A percentile compares a stretch with the other conserved stretches of the same genome.
Evolutionary conservation across 139 green algal species (phyloP).

Genomic region (Astrephomene gubernaculifera): DNA sequence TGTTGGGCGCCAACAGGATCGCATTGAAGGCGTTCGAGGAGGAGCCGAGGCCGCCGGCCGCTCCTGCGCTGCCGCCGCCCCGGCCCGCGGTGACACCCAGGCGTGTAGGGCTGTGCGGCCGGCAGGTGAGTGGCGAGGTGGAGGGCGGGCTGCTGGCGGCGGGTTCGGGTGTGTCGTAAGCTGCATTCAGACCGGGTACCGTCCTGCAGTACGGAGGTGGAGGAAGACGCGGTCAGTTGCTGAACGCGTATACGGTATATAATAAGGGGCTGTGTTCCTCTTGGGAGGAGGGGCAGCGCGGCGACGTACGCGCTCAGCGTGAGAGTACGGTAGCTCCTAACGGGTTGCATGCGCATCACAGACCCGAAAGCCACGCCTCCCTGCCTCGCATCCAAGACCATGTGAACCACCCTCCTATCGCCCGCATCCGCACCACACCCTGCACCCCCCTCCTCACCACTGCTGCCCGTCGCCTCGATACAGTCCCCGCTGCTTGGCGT

Average conservation of each 20-base stretch:
- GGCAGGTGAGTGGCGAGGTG: neutral
- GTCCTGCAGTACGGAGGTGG: neutral
- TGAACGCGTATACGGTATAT: neutral
- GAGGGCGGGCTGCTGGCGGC: conserved; percentile 7
- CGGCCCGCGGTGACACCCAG: neutral
- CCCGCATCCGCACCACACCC: neutral
- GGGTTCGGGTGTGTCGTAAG: conserved; percentile 16
- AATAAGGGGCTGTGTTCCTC: neutral
- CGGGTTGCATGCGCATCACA: neutral
- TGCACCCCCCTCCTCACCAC: conserved; percentile 6
- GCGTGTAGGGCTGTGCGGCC: neutral
- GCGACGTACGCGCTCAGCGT: neutral
- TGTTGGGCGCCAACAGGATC: conserved; percentile 2
- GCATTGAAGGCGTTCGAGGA: conserved; percentile 14
- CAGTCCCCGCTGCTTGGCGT: conserved; percentile 45
- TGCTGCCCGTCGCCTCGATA: conserved; percentile 44
- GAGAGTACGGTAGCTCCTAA: neutral
- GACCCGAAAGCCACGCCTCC: neutral
- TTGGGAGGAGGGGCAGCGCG: neutral
- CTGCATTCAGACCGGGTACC: conserved; percentile 20
- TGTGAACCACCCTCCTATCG: neutral
- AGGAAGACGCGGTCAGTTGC: neutral
- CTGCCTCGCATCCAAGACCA: neutral
- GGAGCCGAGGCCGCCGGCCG: neutral
- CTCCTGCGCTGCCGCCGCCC: neutral